These are phyloP conservation scores for Sistotremastrum suecicum DNA, from an alignment of 768 basidiomycete genomes.

Conservation along the genomic window DNA sequence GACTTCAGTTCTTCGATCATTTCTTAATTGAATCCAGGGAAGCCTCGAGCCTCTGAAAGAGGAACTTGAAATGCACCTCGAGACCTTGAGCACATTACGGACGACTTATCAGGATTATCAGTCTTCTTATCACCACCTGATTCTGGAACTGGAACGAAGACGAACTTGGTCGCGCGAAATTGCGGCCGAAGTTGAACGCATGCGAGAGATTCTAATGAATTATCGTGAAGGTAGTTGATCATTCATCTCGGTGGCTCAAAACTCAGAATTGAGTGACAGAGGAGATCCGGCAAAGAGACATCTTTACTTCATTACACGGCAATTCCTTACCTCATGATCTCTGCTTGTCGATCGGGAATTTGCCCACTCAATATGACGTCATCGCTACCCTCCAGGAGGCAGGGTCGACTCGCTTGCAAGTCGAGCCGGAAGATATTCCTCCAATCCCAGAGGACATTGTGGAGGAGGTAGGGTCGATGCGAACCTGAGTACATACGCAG, in stretches of 20 bases:
- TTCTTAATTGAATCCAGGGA: constrained; percentile 16
- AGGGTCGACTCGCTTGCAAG: too few species aligned
- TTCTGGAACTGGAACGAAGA: constrained; percentile 60
- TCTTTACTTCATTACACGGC: constrained; percentile 64
- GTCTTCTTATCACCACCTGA: constrained; percentile 56
- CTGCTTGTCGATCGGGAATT: constrained; percentile 61
- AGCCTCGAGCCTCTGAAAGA: constrained; percentile 42
- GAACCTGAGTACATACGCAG: too few species aligned
- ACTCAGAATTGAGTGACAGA: constrained; percentile 26
- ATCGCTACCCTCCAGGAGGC: constrained; percentile 40
- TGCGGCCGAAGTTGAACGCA: constrained; percentile 49
- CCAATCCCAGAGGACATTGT: too few species aligned
- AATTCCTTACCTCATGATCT: constrained; percentile 65
- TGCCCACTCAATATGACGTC: constrained; percentile 62
- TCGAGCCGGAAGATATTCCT: too few species aligned
- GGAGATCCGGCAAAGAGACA: constrained; percentile 46
- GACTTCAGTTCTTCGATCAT: background rate
- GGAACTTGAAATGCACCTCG: constrained; percentile 45
- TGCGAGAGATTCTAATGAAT: constrained; percentile 47
- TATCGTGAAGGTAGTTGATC: constrained; percentile 47
- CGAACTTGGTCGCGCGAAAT: constrained; percentile 45
- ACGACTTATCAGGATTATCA: constrained; percentile 56
- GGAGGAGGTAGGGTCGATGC: too few species aligned
- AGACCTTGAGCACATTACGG: constrained; percentile 48
- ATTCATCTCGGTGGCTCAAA: background rate